Evolutionary conservation across 805 yeast genomes (phyloP).

Genomic region (Tanozyma kutaoensis): DNA sequence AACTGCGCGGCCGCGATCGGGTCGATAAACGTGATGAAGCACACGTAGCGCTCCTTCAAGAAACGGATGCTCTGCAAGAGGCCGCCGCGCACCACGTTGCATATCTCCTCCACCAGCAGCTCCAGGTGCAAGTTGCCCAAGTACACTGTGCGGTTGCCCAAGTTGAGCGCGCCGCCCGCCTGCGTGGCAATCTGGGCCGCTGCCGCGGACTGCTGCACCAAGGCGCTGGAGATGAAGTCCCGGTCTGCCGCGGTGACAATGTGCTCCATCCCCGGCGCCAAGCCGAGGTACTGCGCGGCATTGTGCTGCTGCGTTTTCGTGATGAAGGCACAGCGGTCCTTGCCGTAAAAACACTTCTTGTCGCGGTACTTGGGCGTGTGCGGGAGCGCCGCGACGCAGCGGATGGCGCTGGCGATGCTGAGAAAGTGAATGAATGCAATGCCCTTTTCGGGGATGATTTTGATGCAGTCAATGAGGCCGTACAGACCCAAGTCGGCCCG

Average conservation of each 20-base stretch:
- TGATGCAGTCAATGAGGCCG: conserved; percentile 80
- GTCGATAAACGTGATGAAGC: conserved; percentile 91
- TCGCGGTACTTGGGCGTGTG: conserved; percentile 54
- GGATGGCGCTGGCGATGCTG: conserved; percentile 73
- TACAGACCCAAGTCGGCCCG: conserved; percentile 51
- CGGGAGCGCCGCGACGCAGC: conserved; percentile 69
- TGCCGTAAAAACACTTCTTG: conserved; percentile 79
- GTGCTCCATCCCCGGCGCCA: conserved; percentile 82
- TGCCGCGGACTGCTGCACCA: conserved; percentile 89
- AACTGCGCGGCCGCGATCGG: conserved; percentile 97
- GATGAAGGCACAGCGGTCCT: conserved; percentile 89
- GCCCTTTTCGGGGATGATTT: conserved; percentile 67
- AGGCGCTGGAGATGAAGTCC: conserved; percentile 53
- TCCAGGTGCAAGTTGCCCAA: conserved; percentile 84
- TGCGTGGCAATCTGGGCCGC: conserved; percentile 95
- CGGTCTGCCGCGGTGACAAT: conserved; percentile 58
- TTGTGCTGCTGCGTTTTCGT: conserved; percentile 94
- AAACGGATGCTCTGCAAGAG: conserved; percentile 73
- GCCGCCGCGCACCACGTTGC: conserved; percentile 95
- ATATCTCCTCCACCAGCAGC: conserved; percentile 80
- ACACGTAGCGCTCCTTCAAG: conserved; percentile 75
- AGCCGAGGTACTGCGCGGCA: conserved; percentile 88
- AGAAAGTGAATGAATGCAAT: conserved; percentile 87
- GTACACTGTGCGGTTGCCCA: conserved; percentile 90
- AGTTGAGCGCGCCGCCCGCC: conserved; percentile 84